These are phyloP conservation scores for Erysiphe pulchra DNA, from an alignment of 2,329 filamentous ascomycete species.

Conservation along the genomic window DNA sequence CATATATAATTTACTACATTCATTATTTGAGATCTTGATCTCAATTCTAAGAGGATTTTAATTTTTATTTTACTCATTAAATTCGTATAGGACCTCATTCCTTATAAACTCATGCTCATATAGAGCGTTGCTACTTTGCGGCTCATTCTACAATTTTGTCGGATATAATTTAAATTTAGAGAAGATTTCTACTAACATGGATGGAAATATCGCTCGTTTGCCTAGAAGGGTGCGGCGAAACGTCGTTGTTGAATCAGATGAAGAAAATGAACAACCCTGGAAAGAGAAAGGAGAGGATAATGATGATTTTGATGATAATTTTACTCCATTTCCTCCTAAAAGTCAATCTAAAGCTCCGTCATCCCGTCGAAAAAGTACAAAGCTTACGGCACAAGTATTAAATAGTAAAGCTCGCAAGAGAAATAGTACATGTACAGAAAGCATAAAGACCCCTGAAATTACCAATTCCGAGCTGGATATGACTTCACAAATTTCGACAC, in stretches of 20 bases:
- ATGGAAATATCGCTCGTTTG: too few species aligned
- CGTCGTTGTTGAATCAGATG: conserved; percentile 47
- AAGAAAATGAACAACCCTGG: conserved; percentile 47
- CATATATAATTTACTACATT: too few species aligned
- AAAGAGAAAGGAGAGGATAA: conserved; percentile 33
- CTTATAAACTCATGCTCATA: too few species aligned
- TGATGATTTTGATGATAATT: conserved; percentile 37
- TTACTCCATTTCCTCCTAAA: conserved; percentile 36
- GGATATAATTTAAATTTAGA: too few species aligned
- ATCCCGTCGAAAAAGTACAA: conserved; percentile 23
- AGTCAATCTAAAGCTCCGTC: conserved; percentile 26
- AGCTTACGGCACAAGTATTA: conserved; percentile 8
- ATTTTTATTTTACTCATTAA: too few species aligned
- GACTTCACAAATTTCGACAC: conserved; percentile 23
- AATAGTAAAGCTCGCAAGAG: conserved; percentile 17
- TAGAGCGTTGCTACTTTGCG: too few species aligned
- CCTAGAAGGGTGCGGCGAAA: conserved; percentile 26
- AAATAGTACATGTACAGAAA: conserved; percentile 17
- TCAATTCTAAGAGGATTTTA: too few species aligned
- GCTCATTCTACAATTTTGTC: too few species aligned
- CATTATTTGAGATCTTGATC: too few species aligned
- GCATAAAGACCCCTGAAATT: conserved; percentile 32
- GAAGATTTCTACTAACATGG: too few species aligned
- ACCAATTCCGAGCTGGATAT: conserved; percentile 29
- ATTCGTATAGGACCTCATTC: too few species aligned